Evolutionary conservation across 768 basidiomycete species (phyloP).

Genomic region (Lactarius sp.): DNA sequence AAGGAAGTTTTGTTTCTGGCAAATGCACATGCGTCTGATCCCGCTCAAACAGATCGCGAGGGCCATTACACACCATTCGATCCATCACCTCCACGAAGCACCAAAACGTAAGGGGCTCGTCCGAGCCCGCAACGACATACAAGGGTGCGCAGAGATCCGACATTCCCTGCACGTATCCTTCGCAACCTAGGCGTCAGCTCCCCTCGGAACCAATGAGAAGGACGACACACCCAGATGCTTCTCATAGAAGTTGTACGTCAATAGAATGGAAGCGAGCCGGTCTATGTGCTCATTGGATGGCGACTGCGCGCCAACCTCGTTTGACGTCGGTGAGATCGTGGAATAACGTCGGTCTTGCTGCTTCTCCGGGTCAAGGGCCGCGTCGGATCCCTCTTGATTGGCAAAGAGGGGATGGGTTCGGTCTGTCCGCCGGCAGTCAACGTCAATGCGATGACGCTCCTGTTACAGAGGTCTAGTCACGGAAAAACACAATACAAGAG

Average conservation of each 20-base stretch:
- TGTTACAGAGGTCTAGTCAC: constrained; percentile 28
- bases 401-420: constrained; percentile 88
- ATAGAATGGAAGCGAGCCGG: constrained; percentile 74
- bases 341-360: constrained; percentile 52
- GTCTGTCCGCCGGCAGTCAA: constrained; percentile 96
- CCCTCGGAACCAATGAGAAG: neutral
- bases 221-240: constrained; percentile 69
- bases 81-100: constrained; percentile 94
- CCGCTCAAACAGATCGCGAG: neutral
- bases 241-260: constrained; percentile 90
- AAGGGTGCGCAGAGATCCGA: constrained; percentile 92
- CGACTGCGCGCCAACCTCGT: constrained; percentile 80
- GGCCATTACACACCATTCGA: constrained; percentile 64
- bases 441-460: constrained; percentile 93
- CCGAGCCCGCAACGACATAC: constrained; percentile 85
- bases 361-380: constrained; percentile 56
- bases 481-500: constrained; percentile 15
- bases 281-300: constrained; percentile 91
- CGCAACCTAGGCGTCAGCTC: constrained; percentile 25
- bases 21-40: neutral
- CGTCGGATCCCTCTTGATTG: constrained; percentile 32
- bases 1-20: constrained; percentile 88
- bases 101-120: constrained; percentile 94
- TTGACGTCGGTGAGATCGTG: constrained; percentile 67
- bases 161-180: constrained; percentile 98